Base-by-base conservation (phyloP, 2,329 filamentous ascomycete genomes). In the Geosmithia putterillii region DNA sequence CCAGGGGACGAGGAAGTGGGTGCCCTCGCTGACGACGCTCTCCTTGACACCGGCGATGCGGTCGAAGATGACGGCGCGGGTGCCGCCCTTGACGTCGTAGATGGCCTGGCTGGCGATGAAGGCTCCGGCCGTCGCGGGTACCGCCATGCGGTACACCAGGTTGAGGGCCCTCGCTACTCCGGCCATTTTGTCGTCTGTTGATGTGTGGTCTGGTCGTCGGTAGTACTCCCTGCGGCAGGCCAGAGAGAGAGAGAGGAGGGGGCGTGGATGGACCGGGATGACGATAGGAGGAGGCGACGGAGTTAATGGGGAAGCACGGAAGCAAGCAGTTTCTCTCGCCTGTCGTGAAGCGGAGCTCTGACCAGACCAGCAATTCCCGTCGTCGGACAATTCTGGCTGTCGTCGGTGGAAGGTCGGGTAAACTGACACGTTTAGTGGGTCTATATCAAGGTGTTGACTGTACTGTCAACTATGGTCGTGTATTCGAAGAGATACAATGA, bases 1-100 rank as follows among this genome's bases (percentile, higher is more conserved):
- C 92, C 92, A 98, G 7, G 92, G 92, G 34, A 98, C 66, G 44
- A 98, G 71, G 65, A 98, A 95, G 65, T 98, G 92, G 44, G 92
- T 98, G 58, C 92, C 92, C 70, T 98, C 92, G 64, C 88, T 95
- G 57, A 92, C 71, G 45, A 98, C 92, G 41, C 76, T 69, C 53
- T 98, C 90, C 72, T 94, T 90, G 51, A 98, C 92, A 69, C 92
- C 92, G 42, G 80, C 76, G 53, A 96, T 52, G 51, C 92, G 76
- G 72, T 98, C 94, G 72, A 98, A 98, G 71, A 98, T 98, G 67
- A 98, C 89, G 48, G 92, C 92, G 58, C 92, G 81, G 50, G 83
- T 83, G 55, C 92, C 92, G 61, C 92, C 92, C 63, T 87, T 89
- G 61, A 98, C 92, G 65, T 98, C 92, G 80, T 95, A 98, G 49